Percentiles rank a stretch among this genome's conserved stretches.
These are phyloP conservation scores for Heliocybe sulcata DNA, from an alignment of 1,284 basidiomycete species.

Conservation along the genomic window DNA sequence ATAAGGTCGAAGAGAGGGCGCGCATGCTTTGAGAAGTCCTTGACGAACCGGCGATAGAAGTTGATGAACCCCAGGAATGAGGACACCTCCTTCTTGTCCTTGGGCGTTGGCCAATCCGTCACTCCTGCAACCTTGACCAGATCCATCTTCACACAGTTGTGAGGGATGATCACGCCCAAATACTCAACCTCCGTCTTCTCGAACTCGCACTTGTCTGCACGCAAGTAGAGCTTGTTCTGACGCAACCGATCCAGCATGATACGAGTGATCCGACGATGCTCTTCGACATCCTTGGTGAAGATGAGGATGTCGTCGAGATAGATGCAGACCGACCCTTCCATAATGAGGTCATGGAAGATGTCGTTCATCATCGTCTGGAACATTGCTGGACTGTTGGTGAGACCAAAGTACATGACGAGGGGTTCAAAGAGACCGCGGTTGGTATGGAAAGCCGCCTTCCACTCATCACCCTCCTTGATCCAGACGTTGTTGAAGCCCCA, in stretches of 20 bases:
- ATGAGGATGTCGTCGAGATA: conserved; percentile 23
- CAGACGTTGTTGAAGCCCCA: conserved; percentile 10
- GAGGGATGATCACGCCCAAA: conserved; percentile 27
- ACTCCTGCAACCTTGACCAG: conserved; percentile 25
- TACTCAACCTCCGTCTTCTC: conserved; percentile 22
- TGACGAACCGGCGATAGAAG: conserved; percentile 36
- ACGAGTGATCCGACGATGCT: conserved; percentile 14
- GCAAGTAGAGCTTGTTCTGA: conserved; percentile 21
- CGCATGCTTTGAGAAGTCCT: conserved; percentile 24
- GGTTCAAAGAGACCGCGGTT: conserved; percentile 19
- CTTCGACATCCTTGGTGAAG: conserved; percentile 9
- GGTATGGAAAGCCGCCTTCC: conserved; percentile 19
- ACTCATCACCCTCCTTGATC: conserved; percentile 15
- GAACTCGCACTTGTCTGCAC: conserved; percentile 33
- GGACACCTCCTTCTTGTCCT: conserved; percentile 19
- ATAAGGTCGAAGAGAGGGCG: conserved; percentile 21
- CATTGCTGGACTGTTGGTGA: conserved; percentile 19
- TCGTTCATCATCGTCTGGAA: conserved; percentile 16
- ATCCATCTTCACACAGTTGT: conserved; percentile 25
- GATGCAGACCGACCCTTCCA: conserved; percentile 12
- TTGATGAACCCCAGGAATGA: conserved; percentile 34
- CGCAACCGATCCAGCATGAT: conserved; percentile 25
- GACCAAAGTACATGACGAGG: conserved; percentile 20
- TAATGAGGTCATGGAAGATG: conserved; percentile 16
- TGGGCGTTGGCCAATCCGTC: conserved; percentile 23